Conservation (phyloP, 2,329 filamentous ascomycete genomes). For the Metarhizium guizhouense region DNA sequence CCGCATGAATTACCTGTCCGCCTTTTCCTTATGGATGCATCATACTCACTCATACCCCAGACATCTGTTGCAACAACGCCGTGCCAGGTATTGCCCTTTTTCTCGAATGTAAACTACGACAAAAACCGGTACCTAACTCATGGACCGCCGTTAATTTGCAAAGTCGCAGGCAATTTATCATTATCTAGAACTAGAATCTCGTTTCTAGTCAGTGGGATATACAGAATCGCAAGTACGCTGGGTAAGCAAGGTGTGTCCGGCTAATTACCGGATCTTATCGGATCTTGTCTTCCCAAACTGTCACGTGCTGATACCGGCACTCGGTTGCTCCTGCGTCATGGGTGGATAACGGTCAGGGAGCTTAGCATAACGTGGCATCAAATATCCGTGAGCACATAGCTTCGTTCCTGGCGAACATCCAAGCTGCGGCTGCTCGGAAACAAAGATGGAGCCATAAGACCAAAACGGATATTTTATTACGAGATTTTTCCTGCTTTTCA, state of each 20-base stretch:
- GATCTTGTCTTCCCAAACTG: not conserved
- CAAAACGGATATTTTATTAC: not conserved
- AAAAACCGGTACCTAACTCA: too few species aligned
- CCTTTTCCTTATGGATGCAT: too few species aligned
- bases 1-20: too few species aligned
- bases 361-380: constrained; percentile 7
- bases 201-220: too few species aligned
- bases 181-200: too few species aligned
- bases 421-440: not conserved
- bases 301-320: constrained; percentile 3
- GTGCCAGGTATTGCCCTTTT: too few species aligned
- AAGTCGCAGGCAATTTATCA: too few species aligned
- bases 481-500: not conserved
- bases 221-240: too few species aligned
- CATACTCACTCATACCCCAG: too few species aligned
- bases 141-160: too few species aligned
- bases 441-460: constrained; percentile 3
- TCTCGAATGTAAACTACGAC: too few species aligned
- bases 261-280: not conserved
- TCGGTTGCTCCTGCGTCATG: constrained; percentile 1
- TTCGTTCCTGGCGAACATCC: not conserved
- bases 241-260: not conserved
- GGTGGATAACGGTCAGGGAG: not conserved
- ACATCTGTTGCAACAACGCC: too few species aligned
- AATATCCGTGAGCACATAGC: not conserved